A percentile compares a stretch with the other conserved stretches of the same genome.
Evolutionary conservation across 73 alveolate genomes (phyloP).

Genomic region (Paraurostyla sp.): DNA sequence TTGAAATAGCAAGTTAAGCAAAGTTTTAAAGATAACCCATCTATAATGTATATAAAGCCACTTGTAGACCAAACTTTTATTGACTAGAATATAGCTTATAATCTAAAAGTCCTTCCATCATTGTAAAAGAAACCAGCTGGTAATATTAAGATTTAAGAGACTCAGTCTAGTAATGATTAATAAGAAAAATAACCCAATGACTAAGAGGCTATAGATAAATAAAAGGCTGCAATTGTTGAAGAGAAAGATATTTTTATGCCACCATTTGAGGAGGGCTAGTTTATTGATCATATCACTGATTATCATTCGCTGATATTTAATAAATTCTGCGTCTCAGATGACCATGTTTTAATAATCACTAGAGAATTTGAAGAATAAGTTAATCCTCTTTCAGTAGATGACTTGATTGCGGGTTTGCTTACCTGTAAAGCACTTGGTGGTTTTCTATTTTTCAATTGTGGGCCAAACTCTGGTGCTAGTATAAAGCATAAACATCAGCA

Average conservation of each 20-base stretch:
- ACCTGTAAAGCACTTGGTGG: slow-evolving; percentile 59
- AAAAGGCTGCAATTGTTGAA: neutral
- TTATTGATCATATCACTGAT: slow-evolving; percentile 60
- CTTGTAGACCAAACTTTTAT: neutral
- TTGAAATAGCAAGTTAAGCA: neutral
- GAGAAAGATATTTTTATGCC: slow-evolving; percentile 65
- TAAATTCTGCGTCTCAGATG: slow-evolving; percentile 68
- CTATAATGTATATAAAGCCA: slow-evolving; percentile 7
- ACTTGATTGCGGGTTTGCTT: slow-evolving; percentile 55
- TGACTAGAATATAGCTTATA: neutral
- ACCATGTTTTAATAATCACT: slow-evolving; percentile 74
- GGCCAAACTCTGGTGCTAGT: slow-evolving; percentile 76
- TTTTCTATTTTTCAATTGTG: slow-evolving; percentile 77
- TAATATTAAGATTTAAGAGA: neutral
- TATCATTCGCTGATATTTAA: slow-evolving; percentile 69
- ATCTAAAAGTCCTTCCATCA: neutral
- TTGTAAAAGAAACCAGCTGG: slow-evolving; percentile 4
- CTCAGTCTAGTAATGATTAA: neutral
- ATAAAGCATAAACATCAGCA: slow-evolving; percentile 79
- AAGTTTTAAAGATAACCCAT: neutral
- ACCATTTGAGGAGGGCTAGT: slow-evolving; percentile 76
- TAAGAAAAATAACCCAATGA: neutral
- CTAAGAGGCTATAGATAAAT: neutral
- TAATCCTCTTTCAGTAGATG: slow-evolving; percentile 62
- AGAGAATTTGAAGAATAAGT: slow-evolving; percentile 68